Conservation (phyloP, 495 filamentous ascomycete genomes). For the Penicillium taxi region DNA sequence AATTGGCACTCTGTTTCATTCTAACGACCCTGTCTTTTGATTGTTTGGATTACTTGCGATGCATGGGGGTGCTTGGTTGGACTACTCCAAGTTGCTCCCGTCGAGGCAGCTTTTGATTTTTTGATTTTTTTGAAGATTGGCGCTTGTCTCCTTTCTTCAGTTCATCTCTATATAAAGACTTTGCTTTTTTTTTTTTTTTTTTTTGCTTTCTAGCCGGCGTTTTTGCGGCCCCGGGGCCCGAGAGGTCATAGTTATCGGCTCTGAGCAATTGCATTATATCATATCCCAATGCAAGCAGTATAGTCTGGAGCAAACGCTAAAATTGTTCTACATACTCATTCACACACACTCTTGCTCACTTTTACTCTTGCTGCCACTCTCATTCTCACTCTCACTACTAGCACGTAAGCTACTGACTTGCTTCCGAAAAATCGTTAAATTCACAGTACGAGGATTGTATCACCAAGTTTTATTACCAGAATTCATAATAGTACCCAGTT, state of each 20-base stretch:
- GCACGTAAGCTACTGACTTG: no score
- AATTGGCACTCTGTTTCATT: constrained; percentile 1
- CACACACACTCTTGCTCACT: no score
- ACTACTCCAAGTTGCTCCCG: constrained; percentile 9
- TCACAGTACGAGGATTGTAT: no score
- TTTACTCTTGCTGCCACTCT: no score
- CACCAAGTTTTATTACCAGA: no score
- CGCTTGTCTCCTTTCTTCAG: constrained; percentile 9
- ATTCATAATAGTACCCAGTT: no score
- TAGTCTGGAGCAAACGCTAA: no score
- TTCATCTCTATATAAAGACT: constrained; percentile 12
- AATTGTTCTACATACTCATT: no score
- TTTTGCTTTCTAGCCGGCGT: constrained; percentile 35
- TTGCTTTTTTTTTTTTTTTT: constrained; percentile 14
- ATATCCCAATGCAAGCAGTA: no score
- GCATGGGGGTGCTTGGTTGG: constrained; percentile 27
- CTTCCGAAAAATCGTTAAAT: no score
- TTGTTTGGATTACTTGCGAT: constrained; percentile 17
- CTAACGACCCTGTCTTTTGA: constrained; percentile 20
- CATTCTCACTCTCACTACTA: no score
- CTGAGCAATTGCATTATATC: no score
- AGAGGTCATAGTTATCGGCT: constrained; percentile 6
- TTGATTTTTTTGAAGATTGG: constrained; percentile 3
- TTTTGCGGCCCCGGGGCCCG: constrained; percentile 27
- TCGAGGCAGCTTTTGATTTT: constrained; percentile 1